Evolutionary conservation across 2,329 filamentous ascomycete genomes (phyloP).

Genomic region (Arthroderma uncinatum): DNA sequence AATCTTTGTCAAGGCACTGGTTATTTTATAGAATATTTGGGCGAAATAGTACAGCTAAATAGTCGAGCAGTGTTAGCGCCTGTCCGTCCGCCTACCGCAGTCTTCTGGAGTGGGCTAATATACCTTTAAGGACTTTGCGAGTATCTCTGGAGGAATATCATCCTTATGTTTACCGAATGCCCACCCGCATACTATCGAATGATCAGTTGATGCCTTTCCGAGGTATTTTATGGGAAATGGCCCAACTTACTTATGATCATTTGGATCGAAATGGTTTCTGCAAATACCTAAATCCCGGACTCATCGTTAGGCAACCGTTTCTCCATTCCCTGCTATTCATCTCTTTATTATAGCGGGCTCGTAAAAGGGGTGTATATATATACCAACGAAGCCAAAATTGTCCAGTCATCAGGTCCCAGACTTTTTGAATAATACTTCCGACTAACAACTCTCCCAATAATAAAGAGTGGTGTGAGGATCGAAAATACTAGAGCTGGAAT

Average conservation of each 20-base stretch:
- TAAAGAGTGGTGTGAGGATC: constrained; percentile 17
- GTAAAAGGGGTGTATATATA: background rate
- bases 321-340: background rate
- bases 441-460: constrained; percentile 14
- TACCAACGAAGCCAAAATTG: background rate
- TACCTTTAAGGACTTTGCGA: constrained; percentile 15
- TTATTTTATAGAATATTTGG: constrained; percentile 21
- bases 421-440: constrained; percentile 13
- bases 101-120: too few species aligned
- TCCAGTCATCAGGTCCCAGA: constrained; percentile 16
- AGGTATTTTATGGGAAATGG: background rate
- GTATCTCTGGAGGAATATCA: constrained; percentile 11
- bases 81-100: background rate
- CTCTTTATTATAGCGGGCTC: background rate
- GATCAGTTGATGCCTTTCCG: background rate
- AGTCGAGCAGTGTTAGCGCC: background rate
- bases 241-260: constrained; percentile 15
- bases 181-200: constrained; percentile 15
- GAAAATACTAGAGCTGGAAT: constrained; percentile 17
- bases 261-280: constrained; percentile 17
- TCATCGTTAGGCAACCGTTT: background rate
- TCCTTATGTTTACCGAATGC: constrained; percentile 17
- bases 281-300: constrained; percentile 13
- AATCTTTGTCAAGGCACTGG: constrained; percentile 19
- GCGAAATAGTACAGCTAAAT: constrained; percentile 17